Evolutionary conservation across 177 flowering plant genomes (phyloP).

Genomic region (Tripterygium wilfordii): DNA sequence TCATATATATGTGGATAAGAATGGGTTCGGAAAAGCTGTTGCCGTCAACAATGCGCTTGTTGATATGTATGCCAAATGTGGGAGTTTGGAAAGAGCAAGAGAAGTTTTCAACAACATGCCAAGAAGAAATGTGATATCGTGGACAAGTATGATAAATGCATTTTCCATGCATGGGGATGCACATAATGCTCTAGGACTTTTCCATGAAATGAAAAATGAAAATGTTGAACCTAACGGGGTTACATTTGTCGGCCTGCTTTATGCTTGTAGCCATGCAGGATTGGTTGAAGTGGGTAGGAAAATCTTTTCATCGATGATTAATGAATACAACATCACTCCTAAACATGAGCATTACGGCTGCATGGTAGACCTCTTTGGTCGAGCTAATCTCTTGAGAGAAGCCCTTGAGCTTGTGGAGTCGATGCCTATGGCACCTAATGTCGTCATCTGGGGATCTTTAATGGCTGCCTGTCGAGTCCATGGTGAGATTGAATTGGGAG

Average conservation of each 20-base stretch:
- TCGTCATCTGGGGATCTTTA: slow-evolving; percentile 69
- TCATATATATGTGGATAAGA: slow-evolving; percentile 36
- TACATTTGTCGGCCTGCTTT: slow-evolving; percentile 65
- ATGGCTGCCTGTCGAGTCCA: slow-evolving; percentile 62
- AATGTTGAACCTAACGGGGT: slow-evolving; percentile 53
- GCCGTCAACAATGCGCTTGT: slow-evolving; percentile 63
- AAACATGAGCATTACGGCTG: slow-evolving; percentile 72
- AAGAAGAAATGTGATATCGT: slow-evolving; percentile 63
- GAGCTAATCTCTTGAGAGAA: slow-evolving; percentile 58
- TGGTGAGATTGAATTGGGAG: slow-evolving; percentile 55
- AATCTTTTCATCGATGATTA: slow-evolving; percentile 52
- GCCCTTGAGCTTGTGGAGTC: slow-evolving; percentile 55
- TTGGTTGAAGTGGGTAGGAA: slow-evolving; percentile 51
- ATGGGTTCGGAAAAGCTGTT: slow-evolving; percentile 41
- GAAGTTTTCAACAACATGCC: slow-evolving; percentile 50
- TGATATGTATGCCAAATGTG: slow-evolving; percentile 89
- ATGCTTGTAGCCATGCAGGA: slow-evolving; percentile 82
- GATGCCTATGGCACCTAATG: slow-evolving; percentile 68
- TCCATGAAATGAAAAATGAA: slow-evolving; percentile 46
- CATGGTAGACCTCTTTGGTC: slow-evolving; percentile 76
- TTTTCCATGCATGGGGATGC: slow-evolving; percentile 68
- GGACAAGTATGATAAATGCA: slow-evolving; percentile 69
- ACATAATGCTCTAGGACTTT: slow-evolving; percentile 36
- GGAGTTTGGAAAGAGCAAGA: slow-evolving; percentile 50
- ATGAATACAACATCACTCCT: slow-evolving; percentile 46